phyloP scores from a whole-genome alignment of 1,284 basidiomycete genomes.

The Ustilago bromivora region DNA sequence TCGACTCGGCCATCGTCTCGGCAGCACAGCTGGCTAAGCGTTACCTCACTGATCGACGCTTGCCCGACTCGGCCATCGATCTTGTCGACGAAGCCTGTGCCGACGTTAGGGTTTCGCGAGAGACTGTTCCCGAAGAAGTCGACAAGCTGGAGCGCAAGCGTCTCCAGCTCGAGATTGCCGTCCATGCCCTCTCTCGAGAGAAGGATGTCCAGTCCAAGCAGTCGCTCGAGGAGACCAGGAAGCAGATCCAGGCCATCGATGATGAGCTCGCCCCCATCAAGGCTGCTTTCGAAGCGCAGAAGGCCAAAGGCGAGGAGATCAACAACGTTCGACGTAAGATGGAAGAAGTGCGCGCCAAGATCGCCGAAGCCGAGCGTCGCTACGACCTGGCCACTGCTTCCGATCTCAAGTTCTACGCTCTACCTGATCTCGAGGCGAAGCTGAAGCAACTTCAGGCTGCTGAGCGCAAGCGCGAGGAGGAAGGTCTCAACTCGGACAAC shows the following conservation, averaged over 20 bases:
- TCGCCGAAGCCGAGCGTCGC: constrained; percentile 91
- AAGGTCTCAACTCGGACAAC: constrained; percentile 52
- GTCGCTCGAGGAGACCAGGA: constrained; percentile 81
- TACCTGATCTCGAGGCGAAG: constrained; percentile 85
- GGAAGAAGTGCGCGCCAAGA: constrained; percentile 91
- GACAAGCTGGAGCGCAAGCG: constrained; percentile 93
- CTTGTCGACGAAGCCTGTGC: constrained; percentile 73
- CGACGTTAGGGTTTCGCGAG: constrained; percentile 73
- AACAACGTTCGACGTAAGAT: constrained; percentile 83
- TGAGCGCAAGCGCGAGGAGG: constrained; percentile 71
- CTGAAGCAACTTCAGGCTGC: constrained; percentile 74
- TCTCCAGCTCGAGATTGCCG: constrained; percentile 93
- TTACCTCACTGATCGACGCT: constrained; percentile 76
- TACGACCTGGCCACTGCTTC: constrained; percentile 74
- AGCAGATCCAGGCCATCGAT: constrained; percentile 85
- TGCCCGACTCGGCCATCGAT: constrained; percentile 70
- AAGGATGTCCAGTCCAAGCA: constrained; percentile 92
- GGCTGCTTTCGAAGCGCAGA: constrained; percentile 90
- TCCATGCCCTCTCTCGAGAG: constrained; percentile 84
- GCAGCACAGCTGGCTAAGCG: constrained; percentile 94
- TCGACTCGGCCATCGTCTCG: constrained; percentile 88
- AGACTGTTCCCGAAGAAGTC: constrained; percentile 93
- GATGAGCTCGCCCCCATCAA: constrained; percentile 90
- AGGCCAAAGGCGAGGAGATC: constrained; percentile 86
- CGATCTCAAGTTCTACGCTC: constrained; percentile 90